Evolutionary conservation across 768 basidiomycete species (phyloP), one percentile per base, ranked within the genome.

Genomic region (Lepiota brunneoincarnata): DNA sequence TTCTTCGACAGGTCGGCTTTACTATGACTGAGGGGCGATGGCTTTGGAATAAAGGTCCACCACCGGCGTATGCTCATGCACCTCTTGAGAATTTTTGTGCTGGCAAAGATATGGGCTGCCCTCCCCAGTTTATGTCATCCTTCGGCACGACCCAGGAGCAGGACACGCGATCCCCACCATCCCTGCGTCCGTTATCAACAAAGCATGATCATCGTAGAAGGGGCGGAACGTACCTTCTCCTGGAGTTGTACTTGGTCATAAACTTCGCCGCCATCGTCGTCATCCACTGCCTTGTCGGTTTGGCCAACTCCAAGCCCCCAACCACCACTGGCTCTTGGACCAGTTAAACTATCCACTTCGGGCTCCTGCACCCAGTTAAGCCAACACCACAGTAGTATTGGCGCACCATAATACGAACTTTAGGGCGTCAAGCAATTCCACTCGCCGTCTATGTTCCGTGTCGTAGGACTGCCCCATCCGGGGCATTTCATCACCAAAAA

Each of bases 211-310:
- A 24, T 10, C 43, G 52, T 18, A 36, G 45, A 7, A 54, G 20
- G 28, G 38, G 24, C 14, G 45, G 9, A 49, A 42, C 35, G 23
- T 48, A 41, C 37, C 46, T 63, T 53, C 55, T 82, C 85, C 76
- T 89, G 86, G 36, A 81, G 82, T 63, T 87, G 80, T 60, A 87
- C 87, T 84, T 83, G 87, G 55, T 87, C 83, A 61, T 82, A 64
- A 9, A 72, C 64, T 46, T 83, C 84, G 20, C 86, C 85, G 6
- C 87, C 84, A 34, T 87, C 86, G 4, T 86, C 85, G 2, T 79
- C 84, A 17, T 80, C 81, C 18, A 68, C 70, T 17, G 71, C 69
- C 61, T 73, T 64, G 45, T 81, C 82, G 49, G 80, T 80, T 55
- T 81, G 74, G 23, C 82, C 81, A 5, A 72, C 78, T 6, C 86